A percentile compares a stretch with the other conserved stretches of the same genome.
These are phyloP conservation scores for Silene conica DNA, from an alignment of 148 eudicot genomes.

Conservation along the genomic window DNA sequence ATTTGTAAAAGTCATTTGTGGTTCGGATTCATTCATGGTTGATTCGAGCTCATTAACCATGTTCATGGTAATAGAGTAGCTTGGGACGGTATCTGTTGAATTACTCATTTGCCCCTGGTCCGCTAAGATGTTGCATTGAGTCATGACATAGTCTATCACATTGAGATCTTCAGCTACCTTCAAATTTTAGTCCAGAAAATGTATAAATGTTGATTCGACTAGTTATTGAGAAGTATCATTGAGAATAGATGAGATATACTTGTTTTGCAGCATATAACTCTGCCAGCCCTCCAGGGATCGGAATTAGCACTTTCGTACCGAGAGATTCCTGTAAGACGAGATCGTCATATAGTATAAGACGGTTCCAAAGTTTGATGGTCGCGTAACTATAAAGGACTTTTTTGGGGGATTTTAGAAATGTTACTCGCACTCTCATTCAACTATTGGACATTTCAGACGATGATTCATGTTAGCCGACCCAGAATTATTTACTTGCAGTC, in stretches of 20 bases:
- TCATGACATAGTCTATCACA: conserved; percentile 52
- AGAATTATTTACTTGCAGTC: too few relatives aligned
- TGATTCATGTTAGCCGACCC: too few relatives aligned
- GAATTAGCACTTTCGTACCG: conserved; percentile 73
- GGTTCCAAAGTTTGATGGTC: background rate
- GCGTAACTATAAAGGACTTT: background rate
- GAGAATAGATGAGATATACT: conserved; percentile 27
- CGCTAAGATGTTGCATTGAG: conserved; percentile 47
- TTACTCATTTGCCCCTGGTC: conserved; percentile 45
- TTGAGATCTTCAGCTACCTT: conserved; percentile 75
- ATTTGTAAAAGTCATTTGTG: conserved; percentile 27
- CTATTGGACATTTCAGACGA: too few relatives aligned
- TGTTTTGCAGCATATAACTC: conserved; percentile 82
- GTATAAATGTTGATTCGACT: background rate
- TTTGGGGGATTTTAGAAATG: background rate
- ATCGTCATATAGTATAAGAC: background rate
- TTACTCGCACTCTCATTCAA: too few relatives aligned
- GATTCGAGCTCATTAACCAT: conserved; percentile 24
- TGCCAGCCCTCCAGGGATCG: conserved; percentile 61
- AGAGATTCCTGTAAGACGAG: conserved; percentile 42
- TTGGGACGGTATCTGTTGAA: conserved; percentile 27
- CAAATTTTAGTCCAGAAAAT: background rate
- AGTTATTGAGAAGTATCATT: background rate
- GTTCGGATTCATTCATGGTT: background rate
- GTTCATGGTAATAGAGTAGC: conserved; percentile 23